Conservation (phyloP, 2,329 filamentous ascomycete genomes). For the Talaromyces rugulosus region DNA sequence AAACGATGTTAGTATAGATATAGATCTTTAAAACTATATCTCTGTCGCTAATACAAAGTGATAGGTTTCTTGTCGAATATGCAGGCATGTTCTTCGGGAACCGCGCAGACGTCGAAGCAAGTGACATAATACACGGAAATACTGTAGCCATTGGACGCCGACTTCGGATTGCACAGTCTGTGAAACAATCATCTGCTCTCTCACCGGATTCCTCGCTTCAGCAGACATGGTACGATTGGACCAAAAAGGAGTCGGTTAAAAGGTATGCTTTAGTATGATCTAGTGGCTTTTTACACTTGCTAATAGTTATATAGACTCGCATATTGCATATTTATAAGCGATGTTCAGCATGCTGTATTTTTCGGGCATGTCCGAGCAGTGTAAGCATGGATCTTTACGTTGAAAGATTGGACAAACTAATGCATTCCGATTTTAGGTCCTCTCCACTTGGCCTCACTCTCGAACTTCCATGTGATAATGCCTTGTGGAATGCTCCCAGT, state of each 20-base stretch:
- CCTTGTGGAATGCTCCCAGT: not conserved
- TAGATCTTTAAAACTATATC: not conserved
- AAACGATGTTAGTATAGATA: not conserved
- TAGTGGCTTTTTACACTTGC: not conserved
- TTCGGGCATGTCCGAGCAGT: not conserved
- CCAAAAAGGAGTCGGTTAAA: not conserved
- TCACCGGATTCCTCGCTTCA: not conserved
- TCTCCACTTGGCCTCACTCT: not conserved
- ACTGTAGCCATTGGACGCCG: not conserved
- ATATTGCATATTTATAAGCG: not conserved
- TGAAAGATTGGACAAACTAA: not conserved
- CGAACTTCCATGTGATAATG: not conserved
- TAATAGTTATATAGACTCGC: not conserved
- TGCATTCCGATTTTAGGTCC: not conserved
- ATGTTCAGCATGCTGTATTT: not conserved
- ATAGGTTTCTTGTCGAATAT: slow-evolving; percentile 1
- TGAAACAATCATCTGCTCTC: not conserved
- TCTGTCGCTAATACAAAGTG: not conserved
- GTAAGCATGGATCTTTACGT: not conserved
- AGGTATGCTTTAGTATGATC: not conserved
- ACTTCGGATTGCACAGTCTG: not conserved
- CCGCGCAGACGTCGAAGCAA: not conserved
- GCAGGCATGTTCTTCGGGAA: not conserved
- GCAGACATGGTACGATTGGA: not conserved
- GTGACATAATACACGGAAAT: not conserved